Conservation (phyloP, 225 moss, liverwort and hornwort species). For the Bryoerythrophyllum caledonicum region DNA sequence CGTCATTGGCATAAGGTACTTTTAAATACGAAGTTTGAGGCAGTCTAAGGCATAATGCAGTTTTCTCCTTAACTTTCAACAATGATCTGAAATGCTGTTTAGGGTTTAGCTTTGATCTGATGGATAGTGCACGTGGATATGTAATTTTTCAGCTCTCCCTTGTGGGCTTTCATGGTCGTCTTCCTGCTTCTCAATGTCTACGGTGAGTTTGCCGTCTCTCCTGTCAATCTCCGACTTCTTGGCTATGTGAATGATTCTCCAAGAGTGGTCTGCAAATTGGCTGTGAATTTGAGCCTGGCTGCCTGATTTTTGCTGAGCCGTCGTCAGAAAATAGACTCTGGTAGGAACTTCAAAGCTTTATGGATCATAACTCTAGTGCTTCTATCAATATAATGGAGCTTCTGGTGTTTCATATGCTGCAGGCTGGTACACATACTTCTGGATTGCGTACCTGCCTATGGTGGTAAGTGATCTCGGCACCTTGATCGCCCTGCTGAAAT, state of each 20-base stretch:
- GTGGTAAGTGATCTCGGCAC: constrained; percentile 2
- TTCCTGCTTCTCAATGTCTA: constrained; percentile 71
- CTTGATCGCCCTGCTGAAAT: background rate
- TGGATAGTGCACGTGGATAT: background rate
- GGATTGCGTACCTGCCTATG: constrained; percentile 17
- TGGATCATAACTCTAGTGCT: background rate
- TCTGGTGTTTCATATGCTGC: background rate
- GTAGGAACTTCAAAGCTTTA: no score
- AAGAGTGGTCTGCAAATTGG: no score
- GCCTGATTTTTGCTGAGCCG: no score
- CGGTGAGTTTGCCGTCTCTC: constrained; percentile 29
- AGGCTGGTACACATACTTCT: constrained; percentile 16
- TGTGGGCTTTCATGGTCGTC: constrained; percentile 69
- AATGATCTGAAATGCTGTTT: background rate
- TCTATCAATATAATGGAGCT: background rate
- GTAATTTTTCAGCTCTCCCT: constrained; percentile 34
- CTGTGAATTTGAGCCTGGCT: no score
- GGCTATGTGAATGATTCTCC: no score
- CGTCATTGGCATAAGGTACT: constrained; percentile 75
- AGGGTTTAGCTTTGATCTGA: background rate
- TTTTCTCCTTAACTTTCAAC: background rate
- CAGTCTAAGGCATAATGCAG: no score
- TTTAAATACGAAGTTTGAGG: no score
- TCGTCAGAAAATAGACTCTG: no score
- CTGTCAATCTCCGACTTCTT: no score